phyloP scores from a whole-genome alignment of 257 asterid genomes.

The Ajuga chamaepitys region DNA sequence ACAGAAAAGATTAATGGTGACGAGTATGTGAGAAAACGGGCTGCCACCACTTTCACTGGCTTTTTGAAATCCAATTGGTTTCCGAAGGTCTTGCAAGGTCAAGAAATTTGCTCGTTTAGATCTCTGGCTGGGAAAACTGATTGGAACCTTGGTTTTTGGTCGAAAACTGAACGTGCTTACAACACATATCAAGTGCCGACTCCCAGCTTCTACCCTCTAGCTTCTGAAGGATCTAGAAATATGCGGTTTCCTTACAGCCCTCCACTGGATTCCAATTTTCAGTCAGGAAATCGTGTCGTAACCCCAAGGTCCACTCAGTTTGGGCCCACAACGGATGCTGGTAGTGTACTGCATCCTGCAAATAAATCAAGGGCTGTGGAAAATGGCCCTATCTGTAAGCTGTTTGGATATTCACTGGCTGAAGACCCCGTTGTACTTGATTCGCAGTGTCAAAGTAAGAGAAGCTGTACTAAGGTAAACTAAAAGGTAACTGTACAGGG shows the following conservation, averaged over 20 bases:
- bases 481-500: background rate
- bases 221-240: constrained; percentile 67
- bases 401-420: constrained; percentile 55
- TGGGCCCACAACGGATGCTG: constrained; percentile 23
- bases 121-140: constrained; percentile 55
- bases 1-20: constrained; percentile 30
- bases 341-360: constrained; percentile 12
- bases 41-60: constrained; percentile 58
- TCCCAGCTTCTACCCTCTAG: constrained; percentile 60
- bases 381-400: constrained; percentile 35
- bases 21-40: constrained; percentile 35
- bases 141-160: constrained; percentile 36
- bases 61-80: constrained; percentile 74
- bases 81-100: constrained; percentile 99
- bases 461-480: constrained; percentile 66
- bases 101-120: constrained; percentile 78
- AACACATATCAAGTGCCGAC: constrained; percentile 27
- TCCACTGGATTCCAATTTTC: constrained; percentile 26
- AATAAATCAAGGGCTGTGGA: constrained; percentile 30
- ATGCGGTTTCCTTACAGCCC: constrained; percentile 37
- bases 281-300: constrained; percentile 22
- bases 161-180: constrained; percentile 35
- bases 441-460: constrained; percentile 40
- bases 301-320: constrained; percentile 24
- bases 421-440: constrained; percentile 40